Evolutionary conservation across 371 early-diverging fungal species (phyloP).

Genomic region (Rhizopus sp.): DNA sequence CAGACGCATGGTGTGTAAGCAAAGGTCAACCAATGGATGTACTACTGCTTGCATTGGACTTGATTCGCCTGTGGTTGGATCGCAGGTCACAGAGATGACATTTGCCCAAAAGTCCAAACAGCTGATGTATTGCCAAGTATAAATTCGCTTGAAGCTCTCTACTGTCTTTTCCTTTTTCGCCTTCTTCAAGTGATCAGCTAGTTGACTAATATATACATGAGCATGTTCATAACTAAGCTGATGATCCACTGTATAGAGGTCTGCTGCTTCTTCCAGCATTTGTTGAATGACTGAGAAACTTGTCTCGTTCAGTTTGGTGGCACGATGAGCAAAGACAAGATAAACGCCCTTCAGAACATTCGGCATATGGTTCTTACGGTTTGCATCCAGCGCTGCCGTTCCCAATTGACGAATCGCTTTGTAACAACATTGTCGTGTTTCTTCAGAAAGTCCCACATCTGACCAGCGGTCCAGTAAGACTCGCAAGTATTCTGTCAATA

Average conservation of each 20-base stretch:
- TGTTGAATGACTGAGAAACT: conserved; percentile 77
- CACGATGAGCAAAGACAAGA: conserved; percentile 73
- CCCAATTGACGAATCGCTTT: conserved; percentile 34
- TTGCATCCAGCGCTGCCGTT: conserved; percentile 34
- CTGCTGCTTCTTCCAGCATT: conserved; percentile 88
- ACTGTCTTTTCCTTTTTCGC: conserved; percentile 80
- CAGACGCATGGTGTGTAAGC: conserved; percentile 56
- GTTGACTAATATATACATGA: conserved; percentile 86
- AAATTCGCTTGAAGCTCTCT: conserved; percentile 81
- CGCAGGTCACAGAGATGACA: conserved; percentile 73
- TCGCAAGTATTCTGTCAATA: conserved; percentile 77
- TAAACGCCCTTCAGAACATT: conserved; percentile 75
- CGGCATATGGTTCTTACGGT: conserved; percentile 41
- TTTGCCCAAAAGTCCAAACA: conserved; percentile 87
- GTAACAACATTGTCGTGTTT: conserved; percentile 61
- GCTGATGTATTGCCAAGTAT: conserved; percentile 94
- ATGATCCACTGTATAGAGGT: conserved; percentile 75
- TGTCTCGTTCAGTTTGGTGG: conserved; percentile 71
- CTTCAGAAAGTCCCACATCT: conserved; percentile 64
- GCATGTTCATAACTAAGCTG: conserved; percentile 82
- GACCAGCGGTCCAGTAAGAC: conserved; percentile 68
- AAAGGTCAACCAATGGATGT: conserved; percentile 39
- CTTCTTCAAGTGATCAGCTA: conserved; percentile 85
- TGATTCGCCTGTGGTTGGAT: conserved; percentile 28
- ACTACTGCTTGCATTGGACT: conserved; percentile 42